A percentile compares a stretch with the other conserved stretches of the same genome.
phyloP scores from a whole-genome alignment of 352 stramenopile species.

The Pythium angustatum region DNA sequence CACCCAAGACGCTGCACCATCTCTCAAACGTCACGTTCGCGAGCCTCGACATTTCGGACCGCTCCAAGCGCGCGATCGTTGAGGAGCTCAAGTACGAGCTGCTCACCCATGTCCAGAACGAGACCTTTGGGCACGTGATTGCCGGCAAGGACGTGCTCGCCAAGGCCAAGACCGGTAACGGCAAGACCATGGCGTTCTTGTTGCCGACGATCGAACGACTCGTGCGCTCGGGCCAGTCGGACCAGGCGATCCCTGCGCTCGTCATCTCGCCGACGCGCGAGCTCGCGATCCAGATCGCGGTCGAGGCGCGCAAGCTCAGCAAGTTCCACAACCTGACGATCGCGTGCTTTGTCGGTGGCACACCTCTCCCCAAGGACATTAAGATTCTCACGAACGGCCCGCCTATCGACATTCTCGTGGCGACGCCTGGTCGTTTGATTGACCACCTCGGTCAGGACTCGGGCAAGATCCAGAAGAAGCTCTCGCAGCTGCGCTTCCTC shows the following conservation, averaged over 20 bases:
- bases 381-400: constrained; percentile 36
- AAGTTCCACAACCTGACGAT: constrained; percentile 81
- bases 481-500: constrained; percentile 55
- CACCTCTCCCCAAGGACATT: constrained; percentile 77
- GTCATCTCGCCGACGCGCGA: constrained; percentile 91
- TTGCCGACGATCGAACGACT: constrained; percentile 51
- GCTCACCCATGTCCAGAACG: constrained; percentile 84
- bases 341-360: constrained; percentile 86
- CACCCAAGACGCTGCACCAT: constrained; percentile 31
- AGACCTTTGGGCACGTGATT: constrained; percentile 56
- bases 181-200: constrained; percentile 86
- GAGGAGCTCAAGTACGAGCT: constrained; percentile 68
- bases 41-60: constrained; percentile 31
- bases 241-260: constrained; percentile 56
- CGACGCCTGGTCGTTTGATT: constrained; percentile 94
- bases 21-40: constrained; percentile 32
- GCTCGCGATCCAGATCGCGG: constrained; percentile 90
- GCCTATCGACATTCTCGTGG: constrained; percentile 93
- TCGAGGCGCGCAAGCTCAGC: constrained; percentile 85
- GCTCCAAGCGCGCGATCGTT: constrained; percentile 46
- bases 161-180: constrained; percentile 77
- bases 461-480: constrained; percentile 70
- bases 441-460: constrained; percentile 95
- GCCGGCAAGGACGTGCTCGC: constrained; percentile 83
- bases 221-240: constrained; percentile 69